A percentile compares a stretch with the other conserved stretches of the same genome.
These are phyloP conservation scores for Hericium alpestre DNA, from an alignment of 768 basidiomycete genomes.

Conservation along the genomic window DNA sequence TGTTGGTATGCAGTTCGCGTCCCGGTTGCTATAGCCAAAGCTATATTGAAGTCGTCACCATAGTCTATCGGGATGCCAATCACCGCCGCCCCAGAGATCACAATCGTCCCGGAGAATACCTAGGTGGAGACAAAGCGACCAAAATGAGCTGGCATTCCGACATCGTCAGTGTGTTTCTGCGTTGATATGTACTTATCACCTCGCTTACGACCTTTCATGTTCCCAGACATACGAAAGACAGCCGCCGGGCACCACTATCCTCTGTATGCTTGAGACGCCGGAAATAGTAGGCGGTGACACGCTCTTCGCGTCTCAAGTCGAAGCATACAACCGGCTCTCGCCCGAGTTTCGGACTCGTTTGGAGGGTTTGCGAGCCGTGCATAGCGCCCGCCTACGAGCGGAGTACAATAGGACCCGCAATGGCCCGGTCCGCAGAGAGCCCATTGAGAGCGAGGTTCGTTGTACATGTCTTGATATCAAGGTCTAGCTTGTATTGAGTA, in stretches of 20 bases:
- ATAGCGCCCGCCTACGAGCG: constrained; percentile 41
- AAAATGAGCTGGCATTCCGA: constrained; percentile 61
- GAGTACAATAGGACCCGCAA: constrained; percentile 1
- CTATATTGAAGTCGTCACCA: background rate
- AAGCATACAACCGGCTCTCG: constrained; percentile 50
- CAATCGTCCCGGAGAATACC: constrained; percentile 21
- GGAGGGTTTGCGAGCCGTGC: constrained; percentile 45
- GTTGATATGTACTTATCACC: background rate
- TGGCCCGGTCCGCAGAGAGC: constrained; percentile 5
- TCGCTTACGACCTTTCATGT: background rate
- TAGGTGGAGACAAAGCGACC: constrained; percentile 30
- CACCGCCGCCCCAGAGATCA: constrained; percentile 20
- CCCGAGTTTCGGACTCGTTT: constrained; percentile 46
- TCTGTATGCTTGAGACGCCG: constrained; percentile 64
- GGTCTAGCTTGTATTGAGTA: background rate
- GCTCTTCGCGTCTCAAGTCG: constrained; percentile 28
- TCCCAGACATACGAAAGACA: constrained; percentile 61
- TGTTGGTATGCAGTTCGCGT: constrained; percentile 25
- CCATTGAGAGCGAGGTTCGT: constrained; percentile 4
- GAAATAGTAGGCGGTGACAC: constrained; percentile 41
- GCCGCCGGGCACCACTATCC: constrained; percentile 66
- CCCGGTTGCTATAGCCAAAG: background rate
- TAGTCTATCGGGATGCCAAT: constrained; percentile 41
- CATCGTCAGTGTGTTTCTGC: constrained; percentile 25
- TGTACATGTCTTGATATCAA: background rate